Percentiles rank a stretch among this genome's conserved stretches.
Conservation (phyloP, 1,284 basidiomycete genomes). For the Coriolopsis trogii region DNA sequence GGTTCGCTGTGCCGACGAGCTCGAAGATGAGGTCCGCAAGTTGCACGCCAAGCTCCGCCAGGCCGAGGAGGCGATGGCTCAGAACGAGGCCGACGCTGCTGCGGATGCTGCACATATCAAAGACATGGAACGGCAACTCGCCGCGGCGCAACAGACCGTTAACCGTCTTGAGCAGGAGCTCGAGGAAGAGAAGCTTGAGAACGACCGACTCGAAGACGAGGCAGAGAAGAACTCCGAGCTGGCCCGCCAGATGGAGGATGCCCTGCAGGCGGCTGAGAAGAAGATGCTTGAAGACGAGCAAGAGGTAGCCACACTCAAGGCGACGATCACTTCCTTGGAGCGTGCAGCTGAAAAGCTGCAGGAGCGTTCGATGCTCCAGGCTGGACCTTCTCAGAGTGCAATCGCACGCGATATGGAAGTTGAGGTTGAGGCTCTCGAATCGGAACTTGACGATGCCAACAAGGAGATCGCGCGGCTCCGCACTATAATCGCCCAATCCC, state of each 20-base stretch:
- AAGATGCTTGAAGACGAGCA: slow-evolving; percentile 67
- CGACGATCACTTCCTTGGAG: slow-evolving; percentile 57
- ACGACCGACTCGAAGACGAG: slow-evolving; percentile 56
- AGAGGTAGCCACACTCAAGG: slow-evolving; percentile 51
- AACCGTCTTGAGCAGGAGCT: slow-evolving; percentile 47
- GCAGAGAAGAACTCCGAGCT: slow-evolving; percentile 54
- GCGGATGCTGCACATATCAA: slow-evolving; percentile 51
- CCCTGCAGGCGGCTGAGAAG: slow-evolving; percentile 67
- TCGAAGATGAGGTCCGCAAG: slow-evolving; percentile 35
- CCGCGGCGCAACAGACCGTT: slow-evolving; percentile 47
- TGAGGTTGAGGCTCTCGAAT: slow-evolving; percentile 65
- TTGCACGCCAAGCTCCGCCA: slow-evolving; percentile 40
- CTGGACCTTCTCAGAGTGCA: slow-evolving; percentile 35
- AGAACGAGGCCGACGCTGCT: slow-evolving; percentile 57
- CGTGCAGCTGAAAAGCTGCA: slow-evolving; percentile 56
- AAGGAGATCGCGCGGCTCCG: slow-evolving; percentile 79
- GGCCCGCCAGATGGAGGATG: slow-evolving; percentile 68
- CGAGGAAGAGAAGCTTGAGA: slow-evolving; percentile 49
- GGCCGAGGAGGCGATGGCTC: slow-evolving; percentile 51
- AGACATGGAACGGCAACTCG: slow-evolving; percentile 54
- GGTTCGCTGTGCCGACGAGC: slow-evolving; percentile 22
- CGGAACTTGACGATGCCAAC: slow-evolving; percentile 79
- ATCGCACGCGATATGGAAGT: slow-evolving; percentile 46
- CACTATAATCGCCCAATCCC: slow-evolving; percentile 69
- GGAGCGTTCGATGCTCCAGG: slow-evolving; percentile 39